These are phyloP conservation scores for Setomelanomma holmii DNA, from an alignment of 2,329 filamentous ascomycete species.

Conservation along the genomic window DNA sequence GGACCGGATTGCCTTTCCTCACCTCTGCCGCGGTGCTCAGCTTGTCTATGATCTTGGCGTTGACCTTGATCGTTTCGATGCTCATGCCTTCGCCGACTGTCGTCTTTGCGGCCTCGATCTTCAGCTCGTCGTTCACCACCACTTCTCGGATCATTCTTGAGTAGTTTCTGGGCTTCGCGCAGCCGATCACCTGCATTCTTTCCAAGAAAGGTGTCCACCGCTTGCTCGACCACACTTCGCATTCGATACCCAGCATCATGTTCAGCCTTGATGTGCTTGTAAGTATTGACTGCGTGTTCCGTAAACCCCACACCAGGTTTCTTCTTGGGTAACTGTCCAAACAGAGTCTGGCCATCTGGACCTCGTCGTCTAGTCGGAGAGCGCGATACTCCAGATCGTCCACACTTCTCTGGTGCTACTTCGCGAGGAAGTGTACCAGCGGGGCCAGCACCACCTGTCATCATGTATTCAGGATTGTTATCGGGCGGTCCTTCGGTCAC, in stretches of 20 bases:
- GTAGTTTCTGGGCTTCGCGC: neutral
- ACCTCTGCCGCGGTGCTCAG: too few relatives aligned
- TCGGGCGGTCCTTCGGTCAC: neutral
- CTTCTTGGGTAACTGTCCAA: constrained; percentile 23
- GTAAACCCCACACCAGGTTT: constrained; percentile 24
- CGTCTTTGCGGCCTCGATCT: neutral
- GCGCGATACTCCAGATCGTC: neutral
- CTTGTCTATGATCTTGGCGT: neutral
- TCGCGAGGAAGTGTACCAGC: neutral
- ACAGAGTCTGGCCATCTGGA: constrained; percentile 22
- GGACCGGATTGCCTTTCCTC: too few relatives aligned
- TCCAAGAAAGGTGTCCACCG: constrained; percentile 10
- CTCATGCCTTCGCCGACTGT: neutral
- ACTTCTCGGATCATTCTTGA: neutral
- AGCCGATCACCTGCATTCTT: constrained; percentile 2
- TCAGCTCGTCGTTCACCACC: neutral
- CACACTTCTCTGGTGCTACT: neutral
- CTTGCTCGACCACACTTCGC: constrained; percentile 21
- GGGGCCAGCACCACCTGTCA: constrained; percentile 10
- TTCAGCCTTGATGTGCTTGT: constrained; percentile 31
- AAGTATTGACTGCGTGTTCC: constrained; percentile 25
- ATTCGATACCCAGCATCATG: constrained; percentile 21
- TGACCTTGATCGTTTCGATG: neutral
- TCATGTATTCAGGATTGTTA: constrained; percentile 5
- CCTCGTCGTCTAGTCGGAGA: constrained; percentile 8